Conservation (phyloP, 345 rosid species). For the Moricandia arvensis region DNA sequence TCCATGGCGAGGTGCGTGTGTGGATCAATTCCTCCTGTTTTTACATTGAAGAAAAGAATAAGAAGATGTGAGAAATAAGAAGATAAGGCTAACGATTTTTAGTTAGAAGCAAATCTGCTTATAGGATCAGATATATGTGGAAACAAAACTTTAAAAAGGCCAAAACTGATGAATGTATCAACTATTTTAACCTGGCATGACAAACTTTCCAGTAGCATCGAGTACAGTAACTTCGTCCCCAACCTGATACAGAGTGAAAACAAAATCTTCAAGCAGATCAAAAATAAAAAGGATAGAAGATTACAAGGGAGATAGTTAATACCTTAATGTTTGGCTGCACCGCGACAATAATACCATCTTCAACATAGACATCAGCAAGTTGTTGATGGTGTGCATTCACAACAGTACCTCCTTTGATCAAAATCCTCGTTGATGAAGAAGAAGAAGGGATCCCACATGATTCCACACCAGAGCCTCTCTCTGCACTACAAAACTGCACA, state of each 20-base stretch:
- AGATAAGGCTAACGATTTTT: background rate
- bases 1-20: constrained; percentile 88
- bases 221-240: constrained; percentile 79
- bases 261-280: background rate
- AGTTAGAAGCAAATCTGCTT: background rate
- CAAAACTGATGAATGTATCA: background rate
- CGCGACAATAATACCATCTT: constrained; percentile 68
- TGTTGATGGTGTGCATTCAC: constrained; percentile 85
- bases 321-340: constrained; percentile 73
- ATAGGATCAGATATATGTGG: background rate
- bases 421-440: constrained; percentile 51
- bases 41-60: background rate
- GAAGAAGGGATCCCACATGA: constrained; percentile 48
- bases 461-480: constrained; percentile 41
- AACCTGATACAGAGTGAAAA: constrained; percentile 49
- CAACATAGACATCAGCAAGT: constrained; percentile 85
- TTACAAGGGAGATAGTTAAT: background rate
- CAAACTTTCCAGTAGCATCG: constrained; percentile 91
- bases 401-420: constrained; percentile 87
- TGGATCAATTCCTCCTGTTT: constrained; percentile 92
- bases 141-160: background rate
- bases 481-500: constrained; percentile 64
- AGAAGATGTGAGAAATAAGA: background rate
- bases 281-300: background rate
- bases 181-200: constrained; percentile 76